These are phyloP conservation scores for Podospora fimiseda DNA, from an alignment of 495 filamentous ascomycete genomes.

Conservation along the genomic window DNA sequence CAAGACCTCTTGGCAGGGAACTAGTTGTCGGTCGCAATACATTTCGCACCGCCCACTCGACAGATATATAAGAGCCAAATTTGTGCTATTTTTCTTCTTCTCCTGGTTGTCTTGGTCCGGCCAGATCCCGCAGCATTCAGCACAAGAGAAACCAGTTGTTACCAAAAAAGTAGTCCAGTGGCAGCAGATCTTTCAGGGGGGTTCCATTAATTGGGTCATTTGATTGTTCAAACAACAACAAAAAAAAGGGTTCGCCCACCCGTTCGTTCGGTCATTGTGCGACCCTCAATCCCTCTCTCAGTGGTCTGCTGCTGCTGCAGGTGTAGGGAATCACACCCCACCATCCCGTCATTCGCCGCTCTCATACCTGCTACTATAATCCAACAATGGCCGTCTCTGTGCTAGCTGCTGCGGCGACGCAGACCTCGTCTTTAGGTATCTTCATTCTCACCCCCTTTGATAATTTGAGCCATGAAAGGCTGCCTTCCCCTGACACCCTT, in stretches of 20 bases:
- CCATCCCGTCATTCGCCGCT: conserved; percentile 4
- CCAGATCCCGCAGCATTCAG: background rate
- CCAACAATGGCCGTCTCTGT: conserved; percentile 27
- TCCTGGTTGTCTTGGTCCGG: background rate
- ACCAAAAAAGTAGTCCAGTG: no score
- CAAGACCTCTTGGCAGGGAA: conserved; percentile 28
- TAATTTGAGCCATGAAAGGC: conserved; percentile 14
- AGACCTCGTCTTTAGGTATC: conserved; percentile 29
- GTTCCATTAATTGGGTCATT: no score
- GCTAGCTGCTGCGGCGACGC: conserved; percentile 27
- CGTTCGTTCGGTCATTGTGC: conserved; percentile 13
- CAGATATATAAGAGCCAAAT: background rate
- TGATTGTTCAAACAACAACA: background rate
- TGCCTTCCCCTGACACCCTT: conserved; percentile 6
- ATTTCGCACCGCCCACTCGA: conserved; percentile 3
- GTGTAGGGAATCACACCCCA: background rate
- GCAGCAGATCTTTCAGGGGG: no score
- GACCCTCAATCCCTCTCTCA: conserved; percentile 6
- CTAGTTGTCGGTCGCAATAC: conserved; percentile 14
- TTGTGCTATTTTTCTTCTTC: background rate
- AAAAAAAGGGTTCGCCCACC: background rate
- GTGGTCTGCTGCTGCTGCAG: conserved; percentile 12
- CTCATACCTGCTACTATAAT: conserved; percentile 7
- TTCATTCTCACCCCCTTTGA: conserved; percentile 14
- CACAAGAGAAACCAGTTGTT: background rate